Conservation (phyloP, 2,329 filamentous ascomycete genomes). For the Colletotrichum australisinense region DNA sequence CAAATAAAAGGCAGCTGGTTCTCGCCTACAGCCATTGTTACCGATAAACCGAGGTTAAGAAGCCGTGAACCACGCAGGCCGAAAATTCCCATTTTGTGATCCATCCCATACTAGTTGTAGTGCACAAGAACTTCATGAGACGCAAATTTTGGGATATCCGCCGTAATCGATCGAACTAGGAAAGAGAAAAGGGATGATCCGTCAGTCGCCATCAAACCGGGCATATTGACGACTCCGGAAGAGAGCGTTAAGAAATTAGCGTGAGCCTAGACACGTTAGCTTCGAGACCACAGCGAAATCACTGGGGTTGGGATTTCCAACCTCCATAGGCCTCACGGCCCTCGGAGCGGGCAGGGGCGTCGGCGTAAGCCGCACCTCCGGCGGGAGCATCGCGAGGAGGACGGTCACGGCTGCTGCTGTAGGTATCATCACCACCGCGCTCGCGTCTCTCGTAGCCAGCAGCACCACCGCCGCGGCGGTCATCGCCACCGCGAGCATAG, state of each 20-base stretch:
- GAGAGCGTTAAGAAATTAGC: conserved; percentile 41
- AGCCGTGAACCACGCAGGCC: conserved; percentile 27
- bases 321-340: conserved; percentile 57
- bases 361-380: conserved; percentile 52
- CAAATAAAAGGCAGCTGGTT: conserved; percentile 2
- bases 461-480: conserved; percentile 52
- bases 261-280: conserved; percentile 34
- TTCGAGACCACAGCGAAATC: neutral
- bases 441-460: conserved; percentile 64
- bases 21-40: conserved; percentile 7
- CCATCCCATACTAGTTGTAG: conserved; percentile 36
- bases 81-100: conserved; percentile 33
- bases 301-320: conserved; percentile 42
- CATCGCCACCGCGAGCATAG: conserved; percentile 54
- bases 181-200: conserved; percentile 19
- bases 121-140: conserved; percentile 37
- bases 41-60: conserved; percentile 3
- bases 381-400: conserved; percentile 52
- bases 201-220: conserved; percentile 7
- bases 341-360: conserved; percentile 55
- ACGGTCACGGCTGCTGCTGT: conserved; percentile 50
- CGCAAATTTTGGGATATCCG: conserved; percentile 37
- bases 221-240: neutral
- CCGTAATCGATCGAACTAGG: conserved; percentile 34
- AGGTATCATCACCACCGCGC: conserved; percentile 44